Evolutionary conservation across 768 basidiomycete genomes (phyloP), one percentile per base, ranked within the genome.

Genomic region (Pulveroboletus sp.): DNA sequence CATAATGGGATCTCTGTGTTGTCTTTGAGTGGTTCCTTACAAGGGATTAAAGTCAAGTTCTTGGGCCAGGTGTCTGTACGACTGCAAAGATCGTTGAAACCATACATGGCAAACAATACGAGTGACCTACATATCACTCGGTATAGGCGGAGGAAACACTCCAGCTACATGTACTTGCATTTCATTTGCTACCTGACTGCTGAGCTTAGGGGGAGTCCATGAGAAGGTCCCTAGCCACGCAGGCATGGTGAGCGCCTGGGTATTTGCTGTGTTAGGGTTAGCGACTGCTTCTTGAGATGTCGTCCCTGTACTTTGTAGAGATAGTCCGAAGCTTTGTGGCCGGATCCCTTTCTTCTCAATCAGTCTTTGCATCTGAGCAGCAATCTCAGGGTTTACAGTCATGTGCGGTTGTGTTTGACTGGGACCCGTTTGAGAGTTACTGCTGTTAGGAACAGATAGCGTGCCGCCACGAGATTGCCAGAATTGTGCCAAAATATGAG

Each of bases 61-160:
- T 55, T 47, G 1, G 84, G 84, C 84, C 83, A 86, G 0, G 71
- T 76, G 2, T 78, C 71, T 7, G 73, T 54, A 39, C 65, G 77
- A 46, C 84, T 86, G 57, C 30, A 36, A 51, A 33, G 4, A 48
- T n/a, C 18, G 27, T 17, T 55, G 38, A 55, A 49, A 11, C 5
- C 17, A 53, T 15, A 24, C 32, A 49, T 13, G 28, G 36, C 10
- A 30, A 38, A 42, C 18, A n/a, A 21, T 21, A n/a, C 6, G 13
- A 36, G 43, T 10, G 28, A 68, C 76, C 30, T 58, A 76, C 76
- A 71, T 62, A 28, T 70, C 59, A 10, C 43, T 48, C 14, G 56
- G 53, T 50, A 57, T 68, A 9, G 57, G 61, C 14, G 65, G 47
- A 41, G 39, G 8, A 10, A 57, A 15, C 0, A 48, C 5, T 27